Evolutionary conservation across 1,139 yeast genomes (phyloP).

Genomic region (Entelexis sorbosivorans): DNA sequence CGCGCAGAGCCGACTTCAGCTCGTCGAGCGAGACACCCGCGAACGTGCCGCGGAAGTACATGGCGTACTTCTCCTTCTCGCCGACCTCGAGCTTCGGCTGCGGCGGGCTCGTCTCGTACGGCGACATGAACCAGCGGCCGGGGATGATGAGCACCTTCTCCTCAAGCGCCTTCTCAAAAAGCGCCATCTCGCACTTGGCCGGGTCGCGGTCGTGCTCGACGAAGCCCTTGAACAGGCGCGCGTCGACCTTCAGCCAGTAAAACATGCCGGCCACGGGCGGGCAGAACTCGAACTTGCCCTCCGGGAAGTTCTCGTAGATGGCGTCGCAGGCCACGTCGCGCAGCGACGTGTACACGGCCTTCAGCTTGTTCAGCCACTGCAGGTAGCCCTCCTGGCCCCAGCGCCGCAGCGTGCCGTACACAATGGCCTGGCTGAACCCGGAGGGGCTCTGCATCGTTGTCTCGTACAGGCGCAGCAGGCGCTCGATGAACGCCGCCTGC

Average conservation of each 20-base stretch:
- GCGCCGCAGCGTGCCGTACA: constrained; percentile 49
- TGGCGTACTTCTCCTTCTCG: constrained; percentile 30
- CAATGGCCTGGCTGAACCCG: constrained; percentile 67
- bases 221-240: constrained; percentile 67
- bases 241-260: constrained; percentile 65
- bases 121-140: constrained; percentile 75
- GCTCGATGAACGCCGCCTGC: constrained; percentile 52
- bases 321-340: constrained; percentile 70
- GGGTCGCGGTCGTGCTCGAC: constrained; percentile 45
- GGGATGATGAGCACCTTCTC: constrained; percentile 59
- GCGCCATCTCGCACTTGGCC: constrained; percentile 47
- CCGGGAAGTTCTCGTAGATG: constrained; percentile 47
- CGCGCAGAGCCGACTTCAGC: constrained; percentile 48
- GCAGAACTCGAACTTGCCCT: constrained; percentile 32
- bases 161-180: constrained; percentile 55
- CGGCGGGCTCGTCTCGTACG: constrained; percentile 37
- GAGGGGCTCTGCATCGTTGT: constrained; percentile 69
- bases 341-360: constrained; percentile 70
- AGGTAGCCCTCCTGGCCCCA: constrained; percentile 71
- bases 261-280: constrained; percentile 94
- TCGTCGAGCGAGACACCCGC: constrained; percentile 67
- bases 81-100: constrained; percentile 31
- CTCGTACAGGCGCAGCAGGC: constrained; percentile 65
- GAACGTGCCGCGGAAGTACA: constrained; percentile 84
- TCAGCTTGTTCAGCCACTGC: constrained; percentile 79